Conservation (phyloP, 352 stramenopile genomes). For the Globisporangium irregulare region DNA sequence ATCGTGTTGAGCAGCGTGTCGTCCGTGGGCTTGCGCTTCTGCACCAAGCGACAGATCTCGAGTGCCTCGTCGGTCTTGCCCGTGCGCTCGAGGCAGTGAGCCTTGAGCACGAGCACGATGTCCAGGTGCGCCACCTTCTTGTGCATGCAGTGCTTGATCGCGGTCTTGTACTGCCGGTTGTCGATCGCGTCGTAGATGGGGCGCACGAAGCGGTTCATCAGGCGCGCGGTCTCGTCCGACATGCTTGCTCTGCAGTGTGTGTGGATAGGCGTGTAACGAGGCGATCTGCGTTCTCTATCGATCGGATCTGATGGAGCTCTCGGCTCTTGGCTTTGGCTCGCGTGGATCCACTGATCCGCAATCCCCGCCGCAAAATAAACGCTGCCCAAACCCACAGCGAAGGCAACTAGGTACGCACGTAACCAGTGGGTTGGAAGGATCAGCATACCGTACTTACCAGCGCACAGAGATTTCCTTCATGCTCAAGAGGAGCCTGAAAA, state of each 20-base stretch:
- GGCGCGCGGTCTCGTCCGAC: conserved; percentile 47
- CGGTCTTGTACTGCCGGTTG: conserved; percentile 70
- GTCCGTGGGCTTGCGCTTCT: conserved; percentile 66
- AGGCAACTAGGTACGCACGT: too few relatives aligned
- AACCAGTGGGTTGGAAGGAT: too few relatives aligned
- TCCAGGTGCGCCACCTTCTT: conserved; percentile 78
- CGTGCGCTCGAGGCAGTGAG: conserved; percentile 80
- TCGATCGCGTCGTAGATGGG: conserved; percentile 88
- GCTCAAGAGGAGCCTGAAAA: too few relatives aligned
- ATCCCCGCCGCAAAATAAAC: not conserved
- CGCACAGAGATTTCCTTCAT: too few relatives aligned
- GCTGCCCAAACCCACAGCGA: too few relatives aligned
- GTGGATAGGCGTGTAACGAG: not conserved
- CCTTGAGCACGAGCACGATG: conserved; percentile 83
- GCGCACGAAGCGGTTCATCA: conserved; percentile 73
- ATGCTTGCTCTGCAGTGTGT: conserved; percentile 23
- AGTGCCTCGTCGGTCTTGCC: conserved; percentile 69
- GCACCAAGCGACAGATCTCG: conserved; percentile 60
- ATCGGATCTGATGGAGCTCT: not conserved
- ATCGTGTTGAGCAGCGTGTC: conserved; percentile 85
- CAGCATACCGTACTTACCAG: too few relatives aligned
- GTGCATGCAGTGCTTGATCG: conserved; percentile 78
- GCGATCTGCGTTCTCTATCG: not conserved
- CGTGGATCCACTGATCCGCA: conserved; percentile 12
- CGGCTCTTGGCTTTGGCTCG: not conserved